Conservation (phyloP, 495 filamentous ascomycete genomes). For the Aspergillus conjunctus region DNA sequence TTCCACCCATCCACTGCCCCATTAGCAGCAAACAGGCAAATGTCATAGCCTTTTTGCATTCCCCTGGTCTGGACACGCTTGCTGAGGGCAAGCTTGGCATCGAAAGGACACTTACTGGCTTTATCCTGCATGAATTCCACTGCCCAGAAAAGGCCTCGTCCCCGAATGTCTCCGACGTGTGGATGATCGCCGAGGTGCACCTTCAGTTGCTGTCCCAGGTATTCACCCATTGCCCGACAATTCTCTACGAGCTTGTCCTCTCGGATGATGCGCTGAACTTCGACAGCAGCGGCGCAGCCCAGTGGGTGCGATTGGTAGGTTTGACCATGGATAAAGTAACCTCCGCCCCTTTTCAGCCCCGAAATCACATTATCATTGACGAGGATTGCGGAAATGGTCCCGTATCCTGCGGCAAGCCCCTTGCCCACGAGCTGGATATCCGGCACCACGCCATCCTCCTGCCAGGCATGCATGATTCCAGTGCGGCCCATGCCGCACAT, state of each 20-base stretch:
- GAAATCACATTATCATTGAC: conserved; percentile 37
- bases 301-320: conserved; percentile 65
- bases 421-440: conserved; percentile 49
- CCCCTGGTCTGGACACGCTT: conserved; percentile 14
- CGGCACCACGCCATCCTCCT: conserved; percentile 40
- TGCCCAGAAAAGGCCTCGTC: conserved; percentile 64
- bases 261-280: conserved; percentile 60
- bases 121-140: conserved; percentile 61
- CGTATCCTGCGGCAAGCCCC: conserved; percentile 43
- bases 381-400: conserved; percentile 41
- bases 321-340: conserved; percentile 58
- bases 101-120: conserved; percentile 47
- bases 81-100: conserved; percentile 28
- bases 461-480: conserved; percentile 43
- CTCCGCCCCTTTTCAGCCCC: conserved; percentile 33
- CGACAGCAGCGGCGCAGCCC: conserved; percentile 60
- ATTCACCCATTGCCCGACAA: conserved; percentile 50
- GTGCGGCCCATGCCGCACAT: conserved; percentile 46
- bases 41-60: conserved; percentile 18
- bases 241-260: conserved; percentile 58
- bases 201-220: conserved; percentile 50
- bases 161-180: conserved; percentile 66
- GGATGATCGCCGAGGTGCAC: conserved; percentile 48
- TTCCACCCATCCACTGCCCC: conserved; percentile 20
- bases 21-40: conserved; percentile 18